Evolutionary conservation across 345 rosid genomes (phyloP), one percentile per base, ranked within the genome.

Genomic region (Cochlearia excelsa): DNA sequence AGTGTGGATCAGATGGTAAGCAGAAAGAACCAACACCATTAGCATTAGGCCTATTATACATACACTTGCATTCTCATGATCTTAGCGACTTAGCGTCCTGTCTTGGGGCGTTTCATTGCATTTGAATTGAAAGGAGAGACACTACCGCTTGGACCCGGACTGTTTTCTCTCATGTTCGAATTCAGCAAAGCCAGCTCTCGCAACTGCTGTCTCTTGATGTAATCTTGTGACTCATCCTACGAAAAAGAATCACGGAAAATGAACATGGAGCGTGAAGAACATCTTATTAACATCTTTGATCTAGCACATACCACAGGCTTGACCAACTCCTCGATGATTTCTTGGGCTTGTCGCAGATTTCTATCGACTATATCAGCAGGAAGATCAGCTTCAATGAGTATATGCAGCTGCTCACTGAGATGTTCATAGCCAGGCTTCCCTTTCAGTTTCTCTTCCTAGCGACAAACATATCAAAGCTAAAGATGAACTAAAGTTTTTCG

Each of bases 91-190:
- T 30, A 92, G 69, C 90, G 82, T 44, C 95, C 95, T 1, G 95
- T 89, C 75, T 93, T 93, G 1, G 95, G 94, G 37, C 99, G 97
- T 77, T 93, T 93, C 89, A 91, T 86, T 54, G 97, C 87, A 51
- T 91, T 87, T 33, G 95, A 81, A 68, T 85, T 93, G 85, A 93
- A 93, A 3, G 97, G 99, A 51, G 97, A 93, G 64, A 89, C 78
- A 30, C 95, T 87, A 45, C 99, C 95, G 3, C 95, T 93, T 0
- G 97, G 99, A 26, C 97, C 95, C 1, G 99, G 97, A 63, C 97
- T 87, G 33, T 93, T 96, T 79, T 93, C 99, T 74, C 97, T 82
- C 79, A 82, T 77, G 75, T 79, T 93, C 9, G 97, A 93, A 57
- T 93, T 93, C 56, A 93, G 63, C 83, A 93, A 59, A 0, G 99